Evolutionary conservation across 129 eudicot species (phyloP), one percentile per base, ranked within the genome.

Genomic region (Helianthus annuus): DNA sequence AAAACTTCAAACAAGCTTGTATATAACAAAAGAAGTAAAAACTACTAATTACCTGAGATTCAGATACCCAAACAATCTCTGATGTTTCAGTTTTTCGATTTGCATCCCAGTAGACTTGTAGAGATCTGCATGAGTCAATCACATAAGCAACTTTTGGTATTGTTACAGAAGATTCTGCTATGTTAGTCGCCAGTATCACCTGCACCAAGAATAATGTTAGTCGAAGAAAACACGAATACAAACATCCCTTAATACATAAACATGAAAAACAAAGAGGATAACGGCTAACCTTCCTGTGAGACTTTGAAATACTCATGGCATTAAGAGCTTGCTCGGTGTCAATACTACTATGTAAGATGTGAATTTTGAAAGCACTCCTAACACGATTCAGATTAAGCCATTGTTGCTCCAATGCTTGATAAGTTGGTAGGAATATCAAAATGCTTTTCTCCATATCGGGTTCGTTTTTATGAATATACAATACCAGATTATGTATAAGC

Each of bases 111-210:
- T 68, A 89, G 55, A 93, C 98, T 93, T 93, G 97, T 77, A 93
- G 80, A 40, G 98, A 93, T 39, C 98, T 88, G 78, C 98, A 93
- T 48, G 98, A 93, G 74, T 93, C 98, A 70, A 93, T 89, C 48
- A 93, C 97, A 76, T 89, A 85, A 1, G 97, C 98, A 2, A 93
- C 96, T 82, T 93, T 81, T 17, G 98, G 98, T 64, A 93, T 93
- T 22, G 98, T 93, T 7, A 93, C 98, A 15, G 98, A 93, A 70
- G 98, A 93, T 76, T 93, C 98, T 58, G 98, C 98, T 74, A 93
- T 93, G 79, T 93, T 93, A 14, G 98, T 93, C 39, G 98, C 98
- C 85, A 93, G 74, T 64, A 93, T 93, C 36, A 93, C 91, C 98
- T 92, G 91, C 83, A 77, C 17, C 51, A 67, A 55, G 44, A 38